Percentiles rank a stretch among this genome's conserved stretches.
phyloP scores from a whole-genome alignment of 129 eudicot genomes.

The Deinandra increscens region DNA sequence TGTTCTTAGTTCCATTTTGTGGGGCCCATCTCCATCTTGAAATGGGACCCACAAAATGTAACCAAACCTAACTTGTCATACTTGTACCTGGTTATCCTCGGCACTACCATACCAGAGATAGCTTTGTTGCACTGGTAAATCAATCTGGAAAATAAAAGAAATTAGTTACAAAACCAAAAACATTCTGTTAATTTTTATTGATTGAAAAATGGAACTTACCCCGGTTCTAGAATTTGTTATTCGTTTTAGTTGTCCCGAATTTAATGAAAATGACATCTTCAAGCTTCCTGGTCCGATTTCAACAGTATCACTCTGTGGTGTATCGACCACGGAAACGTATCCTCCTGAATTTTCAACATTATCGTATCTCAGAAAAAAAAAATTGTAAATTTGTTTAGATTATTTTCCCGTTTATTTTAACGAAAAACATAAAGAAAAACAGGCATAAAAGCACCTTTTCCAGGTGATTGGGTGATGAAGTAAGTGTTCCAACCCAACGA shows the following conservation, averaged over 20 bases:
- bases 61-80: conserved; percentile 7
- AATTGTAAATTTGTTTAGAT: neutral
- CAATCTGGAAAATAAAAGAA: conserved; percentile 47
- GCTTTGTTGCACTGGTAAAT: conserved; percentile 82
- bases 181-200: neutral
- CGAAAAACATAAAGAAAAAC: neutral
- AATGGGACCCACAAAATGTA: conserved; percentile 5
- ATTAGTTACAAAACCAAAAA: neutral
- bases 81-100: conserved; percentile 53
- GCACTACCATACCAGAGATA: conserved; percentile 77
- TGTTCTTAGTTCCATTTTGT: neutral
- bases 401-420: neutral
- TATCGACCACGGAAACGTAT: conserved; percentile 28
- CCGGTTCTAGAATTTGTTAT: conserved; percentile 60
- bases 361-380: neutral
- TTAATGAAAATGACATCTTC: conserved; percentile 73
- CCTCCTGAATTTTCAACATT: conserved; percentile 39
- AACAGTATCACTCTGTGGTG: conserved; percentile 45
- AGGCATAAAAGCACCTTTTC: conserved; percentile 45
- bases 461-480: conserved; percentile 53
- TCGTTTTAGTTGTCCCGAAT: conserved; percentile 67
- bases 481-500: conserved; percentile 94
- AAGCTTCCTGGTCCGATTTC: conserved; percentile 80
- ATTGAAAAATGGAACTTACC: conserved; percentile 37
- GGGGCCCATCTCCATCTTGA: conserved; percentile 4